Percentiles rank a stretch among this genome's conserved stretches.
phyloP scores from a whole-genome alignment of 2,329 filamentous ascomycete genomes.

The Colletotrichum sojae region DNA sequence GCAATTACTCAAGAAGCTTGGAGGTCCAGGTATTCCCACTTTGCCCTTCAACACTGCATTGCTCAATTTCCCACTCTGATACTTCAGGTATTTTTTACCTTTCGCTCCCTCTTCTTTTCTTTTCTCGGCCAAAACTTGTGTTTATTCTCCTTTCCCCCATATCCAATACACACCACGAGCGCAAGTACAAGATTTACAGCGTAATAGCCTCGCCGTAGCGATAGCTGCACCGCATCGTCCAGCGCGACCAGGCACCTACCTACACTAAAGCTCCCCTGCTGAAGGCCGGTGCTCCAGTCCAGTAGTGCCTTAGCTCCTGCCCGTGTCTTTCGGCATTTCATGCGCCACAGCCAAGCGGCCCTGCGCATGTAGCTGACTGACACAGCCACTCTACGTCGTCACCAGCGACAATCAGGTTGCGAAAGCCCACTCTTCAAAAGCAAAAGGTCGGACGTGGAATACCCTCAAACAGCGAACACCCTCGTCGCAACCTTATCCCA shows the following conservation, averaged over 20 bases:
- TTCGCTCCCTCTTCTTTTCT: not conserved
- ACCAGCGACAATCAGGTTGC: slow-evolving; percentile 45
- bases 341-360: slow-evolving; percentile 42
- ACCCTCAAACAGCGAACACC: slow-evolving; percentile 37
- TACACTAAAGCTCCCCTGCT: slow-evolving; percentile 15
- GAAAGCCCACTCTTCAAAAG: slow-evolving; percentile 41
- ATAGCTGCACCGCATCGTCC: not conserved
- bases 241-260: slow-evolving; percentile 22
- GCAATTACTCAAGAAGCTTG: too few relatives aligned
- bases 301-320: slow-evolving; percentile 34
- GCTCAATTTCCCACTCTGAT: slow-evolving; percentile 20
- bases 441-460: slow-evolving; percentile 41
- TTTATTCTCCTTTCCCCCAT: not conserved
- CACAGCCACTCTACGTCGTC: slow-evolving; percentile 52
- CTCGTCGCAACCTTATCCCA: slow-evolving; percentile 32
- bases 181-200: not conserved
- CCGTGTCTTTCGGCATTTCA: slow-evolving; percentile 26
- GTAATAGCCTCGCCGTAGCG: not conserved
- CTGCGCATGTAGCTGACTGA: slow-evolving; percentile 34
- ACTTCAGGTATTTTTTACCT: slow-evolving; percentile 6
- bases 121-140: not conserved
- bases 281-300: slow-evolving; percentile 14
- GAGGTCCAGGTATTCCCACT: slow-evolving; percentile 19
- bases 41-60: slow-evolving; percentile 22
- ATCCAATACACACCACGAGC: not conserved